Evolutionary conservation across 495 filamentous ascomycete genomes (phyloP), one percentile per base, ranked within the genome.

Genomic region (Hypoxylon fuscum): DNA sequence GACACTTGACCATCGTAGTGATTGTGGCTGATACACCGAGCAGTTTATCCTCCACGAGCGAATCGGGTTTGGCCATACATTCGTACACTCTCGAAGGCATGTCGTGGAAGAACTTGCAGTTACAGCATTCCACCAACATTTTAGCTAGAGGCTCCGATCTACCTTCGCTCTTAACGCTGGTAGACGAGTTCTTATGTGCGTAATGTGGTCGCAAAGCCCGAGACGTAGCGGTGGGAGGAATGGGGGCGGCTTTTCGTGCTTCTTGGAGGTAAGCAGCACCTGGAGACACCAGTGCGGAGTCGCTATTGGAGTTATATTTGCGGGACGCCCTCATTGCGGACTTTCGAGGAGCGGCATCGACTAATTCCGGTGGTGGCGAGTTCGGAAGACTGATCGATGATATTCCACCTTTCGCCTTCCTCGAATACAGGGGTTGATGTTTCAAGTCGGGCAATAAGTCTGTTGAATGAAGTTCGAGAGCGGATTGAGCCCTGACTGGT

Each of bases 51-150:
- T 80, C 71, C 1, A 82, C 76, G 14, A 84, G 69, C 18, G 78
- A 79, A 52, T 88, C 85, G 8, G 87, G 83, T 62, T 83, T 85
- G 15, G 87, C 85, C 80, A 91, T 89, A 66, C 82, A 88, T 51
- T 89, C 86, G 66, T 92, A 92, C 46, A 90, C 77, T 38, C 87
- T 85, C 8, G 86, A 87, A 8, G 90, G 90, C 72, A 92, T 83
- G 64, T 93, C 90, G 72, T 93, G 88, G 82, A 88, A 93, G 72
- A 88, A 91, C 50, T 87, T 87, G 80, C 90, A 94, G 50, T 79
- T 83, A 71, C 90, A 94, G 70, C 90, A 94, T 53, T 93, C 87
- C 5, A 93, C 89, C 56, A 94, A 86, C 55, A 92, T 78, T 73
- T 93, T 94, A 29, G 85, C 87, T 38, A 92, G 72, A 0, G 86